phyloP scores from a whole-genome alignment of 2,329 filamentous ascomycete genomes.

The Botryotinia narcissicola region DNA sequence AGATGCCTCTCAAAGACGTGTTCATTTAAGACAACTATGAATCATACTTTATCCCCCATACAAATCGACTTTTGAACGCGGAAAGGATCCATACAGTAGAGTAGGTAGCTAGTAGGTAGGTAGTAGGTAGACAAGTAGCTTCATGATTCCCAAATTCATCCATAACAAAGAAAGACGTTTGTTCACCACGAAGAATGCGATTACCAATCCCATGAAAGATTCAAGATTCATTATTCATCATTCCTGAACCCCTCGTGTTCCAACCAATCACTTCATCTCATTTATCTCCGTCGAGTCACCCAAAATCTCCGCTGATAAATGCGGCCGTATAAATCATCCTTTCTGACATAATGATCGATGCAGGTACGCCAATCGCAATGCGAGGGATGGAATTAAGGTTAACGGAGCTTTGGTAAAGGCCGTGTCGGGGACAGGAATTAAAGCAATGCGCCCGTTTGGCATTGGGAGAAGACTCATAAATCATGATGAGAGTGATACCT shows the following conservation, averaged over 20 bases:
- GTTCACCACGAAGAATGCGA: background rate
- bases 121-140: no score
- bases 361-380: background rate
- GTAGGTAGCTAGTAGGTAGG: no score
- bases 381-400: background rate
- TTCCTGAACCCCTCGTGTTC: background rate
- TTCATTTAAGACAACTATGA: constrained; percentile 8
- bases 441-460: background rate
- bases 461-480: background rate
- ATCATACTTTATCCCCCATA: background rate
- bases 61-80: background rate
- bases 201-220: background rate
- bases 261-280: background rate
- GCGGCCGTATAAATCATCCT: background rate
- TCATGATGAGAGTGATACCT: background rate
- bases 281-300: constrained; percentile 9
- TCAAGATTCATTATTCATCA: background rate
- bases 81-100: background rate
- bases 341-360: background rate
- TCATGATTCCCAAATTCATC: background rate
- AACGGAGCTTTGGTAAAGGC: constrained; percentile 12
- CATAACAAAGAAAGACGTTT: constrained; percentile 1
- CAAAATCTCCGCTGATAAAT: constrained; percentile 2
- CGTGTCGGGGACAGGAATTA: background rate
- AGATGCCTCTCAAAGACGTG: background rate